Evolutionary conservation across 495 filamentous ascomycete species (phyloP), one percentile per base, ranked within the genome.

Genomic region (Penicillium lagena): DNA sequence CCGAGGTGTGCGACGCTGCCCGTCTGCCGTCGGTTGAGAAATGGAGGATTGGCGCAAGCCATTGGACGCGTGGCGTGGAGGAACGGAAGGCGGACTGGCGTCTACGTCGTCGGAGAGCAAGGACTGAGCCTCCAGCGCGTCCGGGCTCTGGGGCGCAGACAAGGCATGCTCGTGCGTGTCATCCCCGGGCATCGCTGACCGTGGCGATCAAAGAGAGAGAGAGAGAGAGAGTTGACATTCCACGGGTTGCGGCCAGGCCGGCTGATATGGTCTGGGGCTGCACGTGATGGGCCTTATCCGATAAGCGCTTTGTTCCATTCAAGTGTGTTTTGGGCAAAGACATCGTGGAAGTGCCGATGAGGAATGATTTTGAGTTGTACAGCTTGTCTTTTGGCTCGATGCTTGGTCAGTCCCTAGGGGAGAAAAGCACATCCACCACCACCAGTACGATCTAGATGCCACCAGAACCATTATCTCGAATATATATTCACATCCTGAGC

Each of bases 1-100:
- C 37, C 90, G 77, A 15, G 90, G 87, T 9, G 81, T 80, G 28
- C 79, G 72, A 33, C 73, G 78, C 22, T 67, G 61, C 49, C 73
- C 71, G 40, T 72, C 64, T 3, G 55, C 49, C 4, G 54, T 42
- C n/a, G 64, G 64, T 27, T 56, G 67, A 11, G 65, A 70, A 46
- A 73, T 67, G 29, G 69, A 75, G 43, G 71, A 76, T 51, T 68
- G 72, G 36, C 53, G 65, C 32, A 56, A 55, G 46, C 46, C 30
- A 35, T 62, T 46, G 30, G 46, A 44, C 32, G 45, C 14, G 45
- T 42, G 39, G 36, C 38, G 35, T 40, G 57, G 37, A 28, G 54
- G 43, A 22, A 14, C 38, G 35, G 58, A 37, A 40, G 53, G 45
- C 32, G 54, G 40, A 40, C 22, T 56, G 37, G 48, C 2, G 6